These are phyloP conservation scores for Thraustochytrium sp. DNA, from an alignment of 352 stramenopile genomes.

Conservation along the genomic window DNA sequence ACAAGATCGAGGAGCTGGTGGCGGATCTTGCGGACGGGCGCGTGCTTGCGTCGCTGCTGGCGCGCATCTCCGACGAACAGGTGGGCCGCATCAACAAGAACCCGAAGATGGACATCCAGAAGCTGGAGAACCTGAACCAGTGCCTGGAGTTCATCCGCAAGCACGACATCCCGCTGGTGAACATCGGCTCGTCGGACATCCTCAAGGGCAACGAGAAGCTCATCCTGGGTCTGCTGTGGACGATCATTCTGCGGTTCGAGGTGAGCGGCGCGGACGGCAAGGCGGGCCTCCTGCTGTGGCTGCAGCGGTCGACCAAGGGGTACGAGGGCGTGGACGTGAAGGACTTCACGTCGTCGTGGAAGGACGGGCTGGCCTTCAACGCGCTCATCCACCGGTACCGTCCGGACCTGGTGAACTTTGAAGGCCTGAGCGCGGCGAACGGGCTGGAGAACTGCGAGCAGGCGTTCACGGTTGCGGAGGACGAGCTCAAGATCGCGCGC, in stretches of 20 bases:
- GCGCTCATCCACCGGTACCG: slow-evolving; percentile 80
- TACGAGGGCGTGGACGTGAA: slow-evolving; percentile 73
- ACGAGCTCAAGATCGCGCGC: slow-evolving; percentile 75
- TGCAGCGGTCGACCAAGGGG: slow-evolving; percentile 71
- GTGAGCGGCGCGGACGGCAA: slow-evolving; percentile 76
- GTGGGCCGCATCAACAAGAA: slow-evolving; percentile 67
- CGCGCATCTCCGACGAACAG: slow-evolving; percentile 63
- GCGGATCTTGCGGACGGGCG: slow-evolving; percentile 76
- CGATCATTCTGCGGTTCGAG: slow-evolving; percentile 81
- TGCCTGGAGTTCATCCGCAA: slow-evolving; percentile 81
- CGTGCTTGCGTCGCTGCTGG: slow-evolving; percentile 71
- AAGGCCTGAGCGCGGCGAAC: slow-evolving; percentile 48
- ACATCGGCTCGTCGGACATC: slow-evolving; percentile 83
- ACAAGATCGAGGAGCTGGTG: slow-evolving; percentile 77
- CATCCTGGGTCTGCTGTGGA: slow-evolving; percentile 82
- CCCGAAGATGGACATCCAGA: slow-evolving; percentile 82
- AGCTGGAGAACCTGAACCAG: slow-evolving; percentile 74
- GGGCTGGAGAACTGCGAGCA: slow-evolving; percentile 51
- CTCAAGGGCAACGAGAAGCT: slow-evolving; percentile 82
- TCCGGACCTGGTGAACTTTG: slow-evolving; percentile 72
- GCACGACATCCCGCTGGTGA: slow-evolving; percentile 76
- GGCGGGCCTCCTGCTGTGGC: slow-evolving; percentile 70
- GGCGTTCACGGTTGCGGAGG: slow-evolving; percentile 71
- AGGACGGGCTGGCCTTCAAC: slow-evolving; percentile 76
- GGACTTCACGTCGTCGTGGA: slow-evolving; percentile 79